These are phyloP conservation scores for Borovskyia barvae DNA, from an alignment of 208 protist species.

Conservation along the genomic window DNA sequence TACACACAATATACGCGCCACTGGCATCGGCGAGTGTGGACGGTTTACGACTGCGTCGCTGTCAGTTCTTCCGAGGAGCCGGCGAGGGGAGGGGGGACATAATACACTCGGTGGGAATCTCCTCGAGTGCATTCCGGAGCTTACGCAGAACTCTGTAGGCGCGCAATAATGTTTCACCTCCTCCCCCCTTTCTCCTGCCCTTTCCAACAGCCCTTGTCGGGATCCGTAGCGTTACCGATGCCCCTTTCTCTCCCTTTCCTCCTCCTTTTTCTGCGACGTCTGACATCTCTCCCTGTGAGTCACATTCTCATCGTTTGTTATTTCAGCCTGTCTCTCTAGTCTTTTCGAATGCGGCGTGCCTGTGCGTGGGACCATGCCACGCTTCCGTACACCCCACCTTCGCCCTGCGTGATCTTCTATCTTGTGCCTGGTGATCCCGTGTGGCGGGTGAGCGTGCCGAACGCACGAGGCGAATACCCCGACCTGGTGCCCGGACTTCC, in stretches of 20 bases:
- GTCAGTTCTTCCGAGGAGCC: no score
- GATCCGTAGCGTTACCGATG: background rate
- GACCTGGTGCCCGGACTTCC: conserved; percentile 70
- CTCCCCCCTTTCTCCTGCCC: background rate
- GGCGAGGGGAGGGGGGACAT: no score
- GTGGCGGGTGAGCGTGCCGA: conserved; percentile 61
- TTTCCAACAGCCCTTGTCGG: background rate
- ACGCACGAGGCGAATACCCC: conserved; percentile 71
- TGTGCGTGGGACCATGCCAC: conserved; percentile 70
- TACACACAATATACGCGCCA: no score
- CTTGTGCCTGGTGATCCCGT: conserved; percentile 66
- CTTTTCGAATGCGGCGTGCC: conserved; percentile 13
- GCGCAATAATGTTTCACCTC: background rate
- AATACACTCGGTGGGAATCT: no score
- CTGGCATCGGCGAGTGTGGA: no score
- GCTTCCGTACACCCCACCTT: conserved; percentile 54
- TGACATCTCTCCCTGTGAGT: background rate
- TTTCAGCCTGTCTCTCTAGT: background rate
- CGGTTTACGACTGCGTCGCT: no score
- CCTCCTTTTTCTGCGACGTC: conserved; percentile 1
- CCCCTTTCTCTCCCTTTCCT: background rate
- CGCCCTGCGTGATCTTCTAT: conserved; percentile 78
- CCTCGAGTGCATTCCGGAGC: no score
- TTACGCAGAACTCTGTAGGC: no score
- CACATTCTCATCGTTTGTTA: background rate